Base-by-base conservation (phyloP, 139 green algal genomes). In the Haematococcus lacustris region DNA sequence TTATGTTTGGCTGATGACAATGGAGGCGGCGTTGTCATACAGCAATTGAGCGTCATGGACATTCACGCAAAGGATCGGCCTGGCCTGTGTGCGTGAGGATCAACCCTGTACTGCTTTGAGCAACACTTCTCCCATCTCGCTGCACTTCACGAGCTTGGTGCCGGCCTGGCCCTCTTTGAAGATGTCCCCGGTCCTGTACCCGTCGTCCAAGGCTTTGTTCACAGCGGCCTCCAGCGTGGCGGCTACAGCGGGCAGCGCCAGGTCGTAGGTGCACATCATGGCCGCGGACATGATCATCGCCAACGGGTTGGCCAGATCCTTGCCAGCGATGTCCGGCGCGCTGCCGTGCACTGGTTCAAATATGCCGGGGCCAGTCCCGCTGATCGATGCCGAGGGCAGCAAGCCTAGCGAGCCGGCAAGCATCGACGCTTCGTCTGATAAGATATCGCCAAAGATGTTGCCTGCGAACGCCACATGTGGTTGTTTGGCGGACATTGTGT, bases 371-470 rank as follows among this genome's bases (percentile, higher is more conserved):
- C 93, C 91, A 57, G 79, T 64, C 50, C 81, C 78, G 73, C 76
- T 87, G 78, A 99, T 95, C 78, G 91, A 97, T 43, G 96, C 96
- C 2, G 92, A 98, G 43, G 96, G 96, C 64, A 99, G 87, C 91
- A 99, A 94, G 76, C 96, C 96, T 70, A 99, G 87, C 61, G 85
- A 95, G 60, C 96, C 96, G 1, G 94, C 97, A 34, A 99, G 83
- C 92, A 98, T 98, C 73, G 93, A 96, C 0, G 96, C 95, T 76
- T 93, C 93, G 73, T 99, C 96, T 2, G 93, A 98, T 38, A 99
- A 78, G 73, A 99, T 99, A 88, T 99, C 96, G 35, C 96, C 96
- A 80, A 99, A 99, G 71, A 99, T 95, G 86, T 99, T 99, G 77
- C 92, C 90, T 90, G 76, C n/a, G 65, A 23, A n/a, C n/a, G n/a